phyloP scores from a whole-genome alignment of 2,329 filamentous ascomycete species.

The Penicillium glabrum region DNA sequence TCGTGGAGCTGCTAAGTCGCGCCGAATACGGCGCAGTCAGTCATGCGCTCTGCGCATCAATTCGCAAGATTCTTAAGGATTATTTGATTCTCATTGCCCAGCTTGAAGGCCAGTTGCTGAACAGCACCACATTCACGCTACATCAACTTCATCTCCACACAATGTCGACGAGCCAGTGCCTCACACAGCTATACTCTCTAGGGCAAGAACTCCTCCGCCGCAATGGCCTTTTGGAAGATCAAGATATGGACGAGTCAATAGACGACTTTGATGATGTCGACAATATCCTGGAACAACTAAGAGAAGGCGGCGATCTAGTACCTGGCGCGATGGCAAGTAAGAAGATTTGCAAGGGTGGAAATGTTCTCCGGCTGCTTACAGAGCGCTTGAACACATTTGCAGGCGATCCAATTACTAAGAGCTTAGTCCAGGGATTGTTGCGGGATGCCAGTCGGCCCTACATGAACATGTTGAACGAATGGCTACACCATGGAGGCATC shows the following conservation, averaged over 20 bases:
- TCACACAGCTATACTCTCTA: conserved; percentile 84
- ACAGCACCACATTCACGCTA: conserved; percentile 83
- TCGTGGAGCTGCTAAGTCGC: conserved; percentile 89
- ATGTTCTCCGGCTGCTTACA: conserved; percentile 85
- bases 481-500: conserved; percentile 94
- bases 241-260: conserved; percentile 67
- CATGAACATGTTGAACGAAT: conserved; percentile 98
- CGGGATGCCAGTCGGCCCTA: conserved; percentile 90
- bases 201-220: conserved; percentile 84
- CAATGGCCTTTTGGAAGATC: conserved; percentile 75
- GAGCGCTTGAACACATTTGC: conserved; percentile 84
- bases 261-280: conserved; percentile 84
- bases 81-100: conserved; percentile 92
- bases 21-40: conserved; percentile 94
- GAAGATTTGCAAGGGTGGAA: conserved; percentile 95
- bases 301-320: conserved; percentile 79
- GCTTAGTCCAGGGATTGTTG: conserved; percentile 76
- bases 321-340: conserved; percentile 78
- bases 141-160: conserved; percentile 92
- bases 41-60: conserved; percentile 92
- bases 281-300: conserved; percentile 85
- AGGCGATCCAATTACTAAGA: conserved; percentile 84
- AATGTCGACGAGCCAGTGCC: conserved; percentile 84
- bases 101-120: conserved; percentile 88
- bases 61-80: conserved; percentile 87